phyloP scores from a whole-genome alignment of 495 filamentous ascomycete species.

The Hypoxylon trugodes region DNA sequence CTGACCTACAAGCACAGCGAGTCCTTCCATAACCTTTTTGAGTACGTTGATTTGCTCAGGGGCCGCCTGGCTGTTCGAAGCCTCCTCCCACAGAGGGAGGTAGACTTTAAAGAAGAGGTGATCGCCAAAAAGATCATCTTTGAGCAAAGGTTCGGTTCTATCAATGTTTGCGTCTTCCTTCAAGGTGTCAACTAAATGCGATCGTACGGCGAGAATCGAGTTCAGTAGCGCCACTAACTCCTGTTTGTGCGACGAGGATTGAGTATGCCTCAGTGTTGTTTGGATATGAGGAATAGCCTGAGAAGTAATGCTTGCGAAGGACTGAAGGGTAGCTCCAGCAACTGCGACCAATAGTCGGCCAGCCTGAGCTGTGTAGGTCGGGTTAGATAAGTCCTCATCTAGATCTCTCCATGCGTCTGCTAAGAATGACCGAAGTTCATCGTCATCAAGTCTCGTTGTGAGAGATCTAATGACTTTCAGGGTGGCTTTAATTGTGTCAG shows the following conservation, averaged over 20 bases:
- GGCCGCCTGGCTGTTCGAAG: conserved; percentile 27
- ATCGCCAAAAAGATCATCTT: conserved; percentile 39
- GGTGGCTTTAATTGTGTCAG: conserved; percentile 58
- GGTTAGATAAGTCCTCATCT: conserved; percentile 53
- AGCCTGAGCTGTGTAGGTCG: conserved; percentile 56
- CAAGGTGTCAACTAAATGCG: conserved; percentile 40
- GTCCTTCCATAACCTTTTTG: conserved; percentile 50
- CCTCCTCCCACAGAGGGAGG: conserved; percentile 49
- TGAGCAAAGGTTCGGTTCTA: conserved; percentile 3
- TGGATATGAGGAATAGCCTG: conserved; percentile 48
- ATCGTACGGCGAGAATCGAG: conserved; percentile 49
- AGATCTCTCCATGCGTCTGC: conserved; percentile 52
- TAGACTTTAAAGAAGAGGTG: conserved; percentile 52
- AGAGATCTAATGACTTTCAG: conserved; percentile 57
- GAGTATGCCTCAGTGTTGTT: conserved; percentile 50
- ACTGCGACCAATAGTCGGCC: conserved; percentile 57
- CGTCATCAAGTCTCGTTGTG: conserved; percentile 45
- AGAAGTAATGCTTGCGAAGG: conserved; percentile 46
- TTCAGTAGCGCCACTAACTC: conserved; percentile 54
- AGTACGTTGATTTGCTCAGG: conserved; percentile 45
- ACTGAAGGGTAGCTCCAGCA: conserved; percentile 43
- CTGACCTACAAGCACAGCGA: conserved; percentile 50
- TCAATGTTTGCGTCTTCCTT: conserved; percentile 23
- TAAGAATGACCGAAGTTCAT: conserved; percentile 48
- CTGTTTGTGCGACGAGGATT: conserved; percentile 50